Evolutionary conservation across 139 green algal genomes (phyloP), one percentile per base, ranked within the genome.

Genomic region (Ostreobium quekettii): DNA sequence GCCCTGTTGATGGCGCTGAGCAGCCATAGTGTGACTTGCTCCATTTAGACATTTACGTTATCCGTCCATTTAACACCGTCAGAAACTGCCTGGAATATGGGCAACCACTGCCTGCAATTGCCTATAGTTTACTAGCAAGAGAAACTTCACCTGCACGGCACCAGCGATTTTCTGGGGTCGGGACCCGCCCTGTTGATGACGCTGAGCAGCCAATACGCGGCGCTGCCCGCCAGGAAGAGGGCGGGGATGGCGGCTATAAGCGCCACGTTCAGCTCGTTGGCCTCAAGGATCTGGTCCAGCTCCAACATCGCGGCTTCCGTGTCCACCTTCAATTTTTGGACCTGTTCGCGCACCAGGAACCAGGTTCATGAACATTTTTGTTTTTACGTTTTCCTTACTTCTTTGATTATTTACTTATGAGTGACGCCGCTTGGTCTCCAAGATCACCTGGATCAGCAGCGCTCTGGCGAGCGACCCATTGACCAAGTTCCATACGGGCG

Each of bases 241-340:
- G 61, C 11, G 37, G 61, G 61, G 35, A 68, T 68, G 4, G 61
- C 61, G 24, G 61, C 61, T 33, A 68, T 29, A 7, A 68, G n/a
- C 19, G 61, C 61, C 15, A 68, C 61, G 36, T 68, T 68, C 11
- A 68, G 36, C 53, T 68, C 73, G 71, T 97, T 97, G 61, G 89
- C 83, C 26, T 75, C 71, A 56, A 96, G 79, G 47, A 96, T 90
- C 73, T 97, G 91, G 70, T 97, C 91, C 72, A 97, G 76, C 77
- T 96, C 82, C 72, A 97, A 74, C 92, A 97, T 95, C 36, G 91
- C 91, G 1, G 72, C 81, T 67, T 95, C 85, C 19, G 83, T 90
- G 74, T 96, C 89, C 53, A 95, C 70, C 79, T 96, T 96, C 26
- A 97, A 66, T 71, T 89, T 89, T 68, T 96, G 91, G 3, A 96